Conservation (phyloP, 1,284 basidiomycete species). For the Cutaneotrichosporon daszewskae region DNA sequence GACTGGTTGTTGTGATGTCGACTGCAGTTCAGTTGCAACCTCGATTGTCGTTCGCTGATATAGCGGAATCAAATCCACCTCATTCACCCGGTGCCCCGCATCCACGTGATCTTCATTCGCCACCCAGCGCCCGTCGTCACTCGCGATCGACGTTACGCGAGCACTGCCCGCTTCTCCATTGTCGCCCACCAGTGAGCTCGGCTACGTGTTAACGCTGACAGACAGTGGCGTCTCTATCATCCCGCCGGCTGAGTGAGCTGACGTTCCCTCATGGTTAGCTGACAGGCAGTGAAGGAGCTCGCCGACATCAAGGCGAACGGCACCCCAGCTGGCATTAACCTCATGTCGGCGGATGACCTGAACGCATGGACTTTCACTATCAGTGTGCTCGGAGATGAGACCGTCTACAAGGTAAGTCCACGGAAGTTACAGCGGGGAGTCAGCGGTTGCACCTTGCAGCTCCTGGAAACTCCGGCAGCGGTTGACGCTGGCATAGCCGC, state of each 20-base stretch:
- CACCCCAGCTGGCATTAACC: constrained; percentile 37
- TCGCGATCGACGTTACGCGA: too few species aligned
- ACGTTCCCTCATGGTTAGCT: neutral
- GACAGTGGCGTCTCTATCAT: constrained; percentile 11
- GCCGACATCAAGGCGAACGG: constrained; percentile 39
- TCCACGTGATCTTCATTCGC: too few species aligned
- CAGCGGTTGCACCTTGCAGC: too few species aligned
- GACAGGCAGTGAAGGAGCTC: constrained; percentile 42
- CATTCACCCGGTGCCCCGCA: neutral
- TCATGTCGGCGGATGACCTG: constrained; percentile 32
- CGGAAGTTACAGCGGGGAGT: too few species aligned
- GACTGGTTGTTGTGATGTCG: too few species aligned
- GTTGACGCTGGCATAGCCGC: too few species aligned
- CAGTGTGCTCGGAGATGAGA: constrained; percentile 42
- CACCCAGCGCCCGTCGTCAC: too few species aligned
- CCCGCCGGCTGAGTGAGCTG: constrained; percentile 15
- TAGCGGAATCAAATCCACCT: neutral
- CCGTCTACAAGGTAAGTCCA: constrained; percentile 33
- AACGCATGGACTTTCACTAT: constrained; percentile 40
- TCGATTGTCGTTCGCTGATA: neutral
- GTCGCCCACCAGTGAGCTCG: constrained; percentile 5
- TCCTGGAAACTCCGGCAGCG: too few species aligned
- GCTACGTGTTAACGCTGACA: neutral
- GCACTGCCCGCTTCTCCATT: too few species aligned
- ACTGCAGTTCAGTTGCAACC: neutral